A percentile compares a stretch with the other conserved stretches of the same genome.
These are phyloP conservation scores for Annona squamosa DNA, from an alignment of 164 flowering plant genomes.

Conservation along the genomic window DNA sequence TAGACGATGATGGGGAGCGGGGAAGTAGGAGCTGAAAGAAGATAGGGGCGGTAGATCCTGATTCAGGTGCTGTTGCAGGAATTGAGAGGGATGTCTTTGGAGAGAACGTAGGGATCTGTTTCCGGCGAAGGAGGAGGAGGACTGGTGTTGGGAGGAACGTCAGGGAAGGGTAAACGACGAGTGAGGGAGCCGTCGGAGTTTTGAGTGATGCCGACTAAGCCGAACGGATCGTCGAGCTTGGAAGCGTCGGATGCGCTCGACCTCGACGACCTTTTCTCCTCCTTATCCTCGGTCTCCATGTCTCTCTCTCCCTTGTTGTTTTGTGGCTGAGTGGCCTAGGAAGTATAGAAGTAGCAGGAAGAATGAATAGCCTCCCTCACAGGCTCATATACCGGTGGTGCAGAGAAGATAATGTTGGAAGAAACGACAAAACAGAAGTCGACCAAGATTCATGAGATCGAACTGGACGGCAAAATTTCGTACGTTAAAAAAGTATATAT, in stretches of 20 bases:
- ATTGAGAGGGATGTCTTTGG: conserved; percentile 4
- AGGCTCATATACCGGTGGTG: no score
- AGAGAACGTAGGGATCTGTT: not conserved
- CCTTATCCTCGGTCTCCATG: no score
- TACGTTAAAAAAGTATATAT: no score
- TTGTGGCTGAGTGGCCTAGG: no score
- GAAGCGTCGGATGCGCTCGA: not conserved
- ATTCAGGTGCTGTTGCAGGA: not conserved
- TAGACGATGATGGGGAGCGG: conserved; percentile 43
- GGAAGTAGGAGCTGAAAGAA: not conserved
- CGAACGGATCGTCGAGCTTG: not conserved
- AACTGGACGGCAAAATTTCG: no score
- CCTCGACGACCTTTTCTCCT: no score
- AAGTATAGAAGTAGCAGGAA: no score
- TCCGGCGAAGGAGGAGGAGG: not conserved
- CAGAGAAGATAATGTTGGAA: no score
- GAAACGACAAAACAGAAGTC: no score
- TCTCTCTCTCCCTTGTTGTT: no score
- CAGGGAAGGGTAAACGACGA: not conserved
- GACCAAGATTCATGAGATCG: no score
- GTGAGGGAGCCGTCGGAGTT: conserved; percentile 1
- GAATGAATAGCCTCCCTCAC: no score
- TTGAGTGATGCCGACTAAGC: not conserved
- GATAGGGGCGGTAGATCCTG: not conserved
- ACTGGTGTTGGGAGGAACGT: not conserved